These are phyloP conservation scores for Ophiocytium majus DNA, from an alignment of 352 stramenopile species.

Conservation along the genomic window DNA sequence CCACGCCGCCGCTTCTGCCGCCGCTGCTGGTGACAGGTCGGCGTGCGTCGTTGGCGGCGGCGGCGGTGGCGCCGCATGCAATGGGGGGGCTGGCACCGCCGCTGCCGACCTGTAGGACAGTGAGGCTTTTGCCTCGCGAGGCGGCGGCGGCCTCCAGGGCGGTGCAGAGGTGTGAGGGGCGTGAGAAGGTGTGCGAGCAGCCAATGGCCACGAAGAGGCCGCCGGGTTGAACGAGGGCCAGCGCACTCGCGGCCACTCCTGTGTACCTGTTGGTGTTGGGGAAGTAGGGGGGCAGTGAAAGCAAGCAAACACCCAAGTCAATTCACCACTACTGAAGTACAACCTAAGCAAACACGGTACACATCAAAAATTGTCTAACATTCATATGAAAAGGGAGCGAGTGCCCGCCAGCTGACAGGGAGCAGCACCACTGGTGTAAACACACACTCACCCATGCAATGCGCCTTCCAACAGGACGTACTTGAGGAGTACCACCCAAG, in stretches of 20 bases:
- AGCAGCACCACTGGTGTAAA: no score
- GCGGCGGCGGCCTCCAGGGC: neutral
- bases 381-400: no score
- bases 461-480: no score
- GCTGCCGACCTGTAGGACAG: neutral
- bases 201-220: neutral
- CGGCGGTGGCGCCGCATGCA: neutral
- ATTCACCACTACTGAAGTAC: no score
- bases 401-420: no score
- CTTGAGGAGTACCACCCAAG: no score
- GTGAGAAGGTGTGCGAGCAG: neutral
- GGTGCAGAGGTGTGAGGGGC: neutral
- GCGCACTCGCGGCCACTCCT: neutral
- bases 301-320: no score
- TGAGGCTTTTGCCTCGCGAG: neutral
- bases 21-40: neutral
- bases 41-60: neutral
- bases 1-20: neutral
- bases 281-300: no score
- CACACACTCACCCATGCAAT: no score
- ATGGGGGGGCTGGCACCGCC: neutral
- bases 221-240: neutral
- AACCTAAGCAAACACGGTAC: no score
- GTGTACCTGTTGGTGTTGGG: slow-evolving; percentile 7
- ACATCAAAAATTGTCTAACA: no score